Evolutionary conservation across 805 yeast genomes (phyloP).

Genomic region (Phaffomyces opuntiae): DNA sequence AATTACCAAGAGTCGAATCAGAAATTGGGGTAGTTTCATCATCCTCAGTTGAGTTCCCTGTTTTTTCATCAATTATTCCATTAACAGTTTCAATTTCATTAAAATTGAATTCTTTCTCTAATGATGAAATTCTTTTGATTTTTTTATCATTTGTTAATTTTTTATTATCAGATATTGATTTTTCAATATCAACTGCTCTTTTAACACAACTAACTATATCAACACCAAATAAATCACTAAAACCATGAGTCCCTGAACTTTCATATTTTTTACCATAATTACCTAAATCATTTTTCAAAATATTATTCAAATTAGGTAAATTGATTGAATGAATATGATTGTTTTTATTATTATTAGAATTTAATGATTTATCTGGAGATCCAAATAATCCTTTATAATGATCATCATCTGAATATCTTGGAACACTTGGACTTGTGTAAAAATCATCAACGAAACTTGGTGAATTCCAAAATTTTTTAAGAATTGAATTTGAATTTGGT

Average conservation of each 20-base stretch:
- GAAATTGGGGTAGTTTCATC: not conserved
- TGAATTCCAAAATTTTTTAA: slow-evolving; percentile 54
- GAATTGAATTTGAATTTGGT: slow-evolving; percentile 29
- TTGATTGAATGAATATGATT: not conserved
- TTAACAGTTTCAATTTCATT: not conserved
- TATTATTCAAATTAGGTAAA: not conserved
- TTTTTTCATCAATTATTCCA: not conserved
- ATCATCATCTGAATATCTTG: slow-evolving; percentile 24
- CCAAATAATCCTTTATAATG: slow-evolving; percentile 26
- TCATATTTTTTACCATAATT: slow-evolving; percentile 6
- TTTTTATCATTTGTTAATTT: not conserved
- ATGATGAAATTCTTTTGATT: not conserved
- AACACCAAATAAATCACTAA: slow-evolving; percentile 46
- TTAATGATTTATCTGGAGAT: slow-evolving; percentile 25
- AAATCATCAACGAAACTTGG: slow-evolving; percentile 64
- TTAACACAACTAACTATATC: slow-evolving; percentile 44
- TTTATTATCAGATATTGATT: slow-evolving; percentile 1
- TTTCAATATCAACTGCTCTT: slow-evolving; percentile 33
- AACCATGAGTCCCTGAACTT: slow-evolving; percentile 11
- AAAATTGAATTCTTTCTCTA: no score
- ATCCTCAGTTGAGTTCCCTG: slow-evolving; percentile 3
- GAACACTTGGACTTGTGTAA: slow-evolving; percentile 43
- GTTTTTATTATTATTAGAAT: not conserved
- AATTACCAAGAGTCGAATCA: no score
- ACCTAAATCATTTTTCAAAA: slow-evolving; percentile 2